A percentile compares a stretch with the other conserved stretches of the same genome.
Evolutionary conservation across 2,329 filamentous ascomycete species (phyloP).

Genomic region (Orbilia ellipsospora): DNA sequence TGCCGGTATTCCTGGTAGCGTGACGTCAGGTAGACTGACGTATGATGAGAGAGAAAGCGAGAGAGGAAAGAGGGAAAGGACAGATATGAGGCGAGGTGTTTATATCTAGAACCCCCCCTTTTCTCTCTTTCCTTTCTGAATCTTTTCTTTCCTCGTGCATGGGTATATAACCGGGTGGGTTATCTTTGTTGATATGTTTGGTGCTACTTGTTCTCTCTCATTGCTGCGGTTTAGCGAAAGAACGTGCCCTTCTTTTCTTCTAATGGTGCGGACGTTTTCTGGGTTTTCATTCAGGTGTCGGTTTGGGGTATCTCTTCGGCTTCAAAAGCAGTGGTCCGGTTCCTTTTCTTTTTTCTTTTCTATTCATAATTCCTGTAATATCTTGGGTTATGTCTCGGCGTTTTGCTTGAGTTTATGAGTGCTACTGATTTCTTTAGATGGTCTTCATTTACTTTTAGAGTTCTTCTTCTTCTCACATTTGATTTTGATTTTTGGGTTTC

Average conservation of each 20-base stretch:
- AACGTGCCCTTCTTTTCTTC: conserved; percentile 38
- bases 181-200: conserved; percentile 40
- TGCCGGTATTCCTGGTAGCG: conserved; percentile 42
- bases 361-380: conserved; percentile 15
- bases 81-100: conserved; percentile 41
- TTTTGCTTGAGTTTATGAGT: neutral
- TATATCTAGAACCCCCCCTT: conserved; percentile 18
- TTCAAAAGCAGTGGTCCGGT: conserved; percentile 42
- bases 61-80: conserved; percentile 29
- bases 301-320: conserved; percentile 28
- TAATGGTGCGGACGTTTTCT: conserved; percentile 8
- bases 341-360: neutral
- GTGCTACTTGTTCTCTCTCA: conserved; percentile 40
- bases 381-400: neutral
- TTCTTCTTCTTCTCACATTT: neutral
- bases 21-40: conserved; percentile 37
- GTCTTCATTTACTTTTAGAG: conserved; percentile 3
- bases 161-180: conserved; percentile 17
- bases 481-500: conserved; percentile 1
- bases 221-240: conserved; percentile 55
- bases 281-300: conserved; percentile 30
- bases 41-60: conserved; percentile 40
- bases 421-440: conserved; percentile 1
- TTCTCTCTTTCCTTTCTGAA: too few relatives aligned
- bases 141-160: neutral